A percentile compares a stretch with the other conserved stretches of the same genome.
These are phyloP conservation scores for Pleurozium schreberi DNA, from an alignment of 225 moss, liverwort and hornwort genomes.

Conservation along the genomic window DNA sequence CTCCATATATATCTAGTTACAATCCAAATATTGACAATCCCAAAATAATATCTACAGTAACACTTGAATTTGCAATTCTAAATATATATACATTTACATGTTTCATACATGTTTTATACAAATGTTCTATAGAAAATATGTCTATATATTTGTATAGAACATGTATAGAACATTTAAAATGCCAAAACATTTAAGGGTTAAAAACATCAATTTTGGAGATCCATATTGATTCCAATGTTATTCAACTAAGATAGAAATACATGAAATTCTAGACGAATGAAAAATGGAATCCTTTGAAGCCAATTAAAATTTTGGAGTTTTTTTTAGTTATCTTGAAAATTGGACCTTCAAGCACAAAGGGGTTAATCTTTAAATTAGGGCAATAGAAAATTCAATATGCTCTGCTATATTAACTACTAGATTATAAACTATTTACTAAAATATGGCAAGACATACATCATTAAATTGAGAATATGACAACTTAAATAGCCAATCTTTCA, in stretches of 20 bases:
- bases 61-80: background rate
- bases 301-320: background rate
- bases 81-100: background rate
- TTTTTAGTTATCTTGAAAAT: background rate
- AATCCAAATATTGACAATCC: background rate
- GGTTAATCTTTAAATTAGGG: background rate
- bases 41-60: background rate
- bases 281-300: background rate
- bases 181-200: no score
- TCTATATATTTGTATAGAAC: no score
- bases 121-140: no score
- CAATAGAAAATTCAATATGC: accelerated
- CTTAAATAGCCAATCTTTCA: no score
- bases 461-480: background rate
- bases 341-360: accelerated
- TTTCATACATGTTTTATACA: no score
- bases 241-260: background rate
- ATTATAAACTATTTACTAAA: background rate
- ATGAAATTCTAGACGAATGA: background rate
- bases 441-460: background rate
- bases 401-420: accelerated
- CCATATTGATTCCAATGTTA: accelerated
- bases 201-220: no score
- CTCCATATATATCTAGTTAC: background rate
- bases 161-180: no score